These are phyloP conservation scores for Cryptococcus jaspeensis DNA, from an alignment of 1,284 basidiomycete genomes.

Conservation along the genomic window DNA sequence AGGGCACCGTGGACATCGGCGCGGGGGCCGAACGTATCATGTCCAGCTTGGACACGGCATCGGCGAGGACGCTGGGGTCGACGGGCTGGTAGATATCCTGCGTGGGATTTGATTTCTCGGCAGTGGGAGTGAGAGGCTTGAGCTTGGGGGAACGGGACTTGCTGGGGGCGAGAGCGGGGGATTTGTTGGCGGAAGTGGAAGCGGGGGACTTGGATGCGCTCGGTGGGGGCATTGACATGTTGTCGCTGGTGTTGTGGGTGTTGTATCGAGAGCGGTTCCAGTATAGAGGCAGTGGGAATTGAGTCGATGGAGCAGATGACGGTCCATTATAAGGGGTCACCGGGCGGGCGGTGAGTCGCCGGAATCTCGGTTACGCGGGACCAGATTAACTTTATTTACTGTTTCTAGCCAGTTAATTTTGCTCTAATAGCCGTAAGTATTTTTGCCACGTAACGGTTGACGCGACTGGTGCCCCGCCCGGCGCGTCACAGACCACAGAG, in stretches of 20 bases:
- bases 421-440: too few species aligned
- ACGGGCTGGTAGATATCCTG: conserved; percentile 12
- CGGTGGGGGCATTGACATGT: conserved; percentile 34
- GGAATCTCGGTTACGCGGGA: too few species aligned
- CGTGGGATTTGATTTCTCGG: conserved; percentile 8
- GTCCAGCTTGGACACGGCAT: conserved; percentile 47
- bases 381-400: too few species aligned
- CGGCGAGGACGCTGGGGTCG: conserved; percentile 39
- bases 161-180: neutral
- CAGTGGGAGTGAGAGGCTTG: conserved; percentile 20
- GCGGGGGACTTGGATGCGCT: conserved; percentile 11
- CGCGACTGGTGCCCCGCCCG: too few species aligned
- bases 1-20: conserved; percentile 23
- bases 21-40: conserved; percentile 35
- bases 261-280: neutral
- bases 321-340: neutral
- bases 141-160: conserved; percentile 10
- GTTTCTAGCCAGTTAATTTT: too few species aligned
- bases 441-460: too few species aligned
- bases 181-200: neutral
- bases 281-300: neutral
- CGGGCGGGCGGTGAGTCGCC: neutral
- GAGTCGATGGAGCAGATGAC: neutral
- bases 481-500: neutral
- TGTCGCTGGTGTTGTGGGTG: conserved; percentile 1